Evolutionary conservation across 768 basidiomycete genomes (phyloP), one percentile per base, ranked within the genome.

Genomic region (Boletus speciosus): DNA sequence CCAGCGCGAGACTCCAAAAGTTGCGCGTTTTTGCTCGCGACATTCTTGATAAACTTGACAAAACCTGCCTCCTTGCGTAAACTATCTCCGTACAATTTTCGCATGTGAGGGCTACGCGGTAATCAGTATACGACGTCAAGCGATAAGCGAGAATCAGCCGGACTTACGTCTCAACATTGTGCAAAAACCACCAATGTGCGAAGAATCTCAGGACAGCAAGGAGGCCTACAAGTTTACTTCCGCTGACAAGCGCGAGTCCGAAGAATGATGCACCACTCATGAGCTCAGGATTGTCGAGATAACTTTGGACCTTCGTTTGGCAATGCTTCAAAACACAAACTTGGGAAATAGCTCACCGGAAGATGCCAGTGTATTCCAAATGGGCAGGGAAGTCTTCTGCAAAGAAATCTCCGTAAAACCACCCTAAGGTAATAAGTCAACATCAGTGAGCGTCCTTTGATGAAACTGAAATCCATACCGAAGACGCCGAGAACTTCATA

Each of bases 361-460:
- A 99, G 60, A 99, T 98, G 32, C 97, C 97, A 49, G 93, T 95
- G 68, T 98, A 98, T 55, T 95, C 93, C 9, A 98, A 75, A 56
- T 90, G 83, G 0, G 88, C 74, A 4, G 96, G 93, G 70, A 91
- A 95, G 58, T 93, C 88, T 63, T 96, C 92, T 73, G 95, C 88
- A 78, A 95, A 95, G 74, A 96, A 96, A 72, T 96, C 93, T 23
- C 93, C 94, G 61, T 97, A 99, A 74, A 98, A 95, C 97, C 97
- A 99, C 25, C 97, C 92, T 93, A 53, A 14, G 14, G 38, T 34
- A 10, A 29, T 2, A 29, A 29, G 8, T 31, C 14, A 11, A 11
- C 44, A 44, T 66, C 21, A 55, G 46, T 35, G 37, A 7, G 44
- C 8, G 2, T 16, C 7, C 47, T 42, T 47, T 8, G 21, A 45